Conservation (phyloP, 2,329 filamentous ascomycete species). For the Aspergillus pseudoviridinutans region DNA sequence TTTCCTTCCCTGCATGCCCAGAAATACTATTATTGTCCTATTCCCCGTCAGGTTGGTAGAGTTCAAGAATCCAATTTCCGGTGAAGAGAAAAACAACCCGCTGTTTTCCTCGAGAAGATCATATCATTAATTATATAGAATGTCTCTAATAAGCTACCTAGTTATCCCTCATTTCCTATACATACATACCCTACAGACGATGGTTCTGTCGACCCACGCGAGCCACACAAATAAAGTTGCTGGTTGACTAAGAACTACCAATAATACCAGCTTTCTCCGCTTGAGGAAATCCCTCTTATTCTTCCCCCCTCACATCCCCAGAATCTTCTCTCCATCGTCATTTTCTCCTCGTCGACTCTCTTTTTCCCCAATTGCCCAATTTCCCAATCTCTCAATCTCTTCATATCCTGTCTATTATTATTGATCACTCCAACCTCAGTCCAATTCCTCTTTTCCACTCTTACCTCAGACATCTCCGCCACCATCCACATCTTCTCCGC, state of each 20-base stretch:
- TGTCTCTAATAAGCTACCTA: too few relatives aligned
- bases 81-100: too few relatives aligned
- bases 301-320: neutral
- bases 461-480: neutral
- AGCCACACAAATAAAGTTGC: neutral
- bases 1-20: neutral
- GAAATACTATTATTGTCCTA: neutral
- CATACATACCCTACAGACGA: neutral
- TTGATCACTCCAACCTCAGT: neutral
- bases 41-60: neutral
- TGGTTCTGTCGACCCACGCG: neutral
- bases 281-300: neutral
- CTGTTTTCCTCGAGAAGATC: neutral
- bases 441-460: neutral
- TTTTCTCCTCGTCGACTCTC: conserved; percentile 1
- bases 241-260: neutral
- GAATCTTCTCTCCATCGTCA: neutral
- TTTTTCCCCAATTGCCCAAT: neutral
- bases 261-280: neutral
- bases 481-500: neutral
- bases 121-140: neutral
- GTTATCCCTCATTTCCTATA: neutral
- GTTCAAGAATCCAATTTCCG: too few relatives aligned
- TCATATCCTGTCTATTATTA: neutral
- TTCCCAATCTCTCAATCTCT: neutral